phyloP scores from a whole-genome alignment of 2,329 filamentous ascomycete genomes.

The Tolypocladium paradoxum region DNA sequence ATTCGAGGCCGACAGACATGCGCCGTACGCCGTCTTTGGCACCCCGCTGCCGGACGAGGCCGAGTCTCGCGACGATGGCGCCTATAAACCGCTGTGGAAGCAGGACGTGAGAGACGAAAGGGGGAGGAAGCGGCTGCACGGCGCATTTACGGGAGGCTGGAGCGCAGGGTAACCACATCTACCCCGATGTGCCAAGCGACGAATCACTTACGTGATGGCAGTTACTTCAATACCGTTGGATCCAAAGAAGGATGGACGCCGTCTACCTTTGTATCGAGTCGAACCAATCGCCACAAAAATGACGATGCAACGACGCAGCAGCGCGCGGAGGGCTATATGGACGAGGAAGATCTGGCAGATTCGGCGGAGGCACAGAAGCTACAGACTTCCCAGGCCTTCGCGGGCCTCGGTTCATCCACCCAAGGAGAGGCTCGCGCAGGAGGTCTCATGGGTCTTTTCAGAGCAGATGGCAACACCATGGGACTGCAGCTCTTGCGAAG shows the following conservation, averaged over 20 bases:
- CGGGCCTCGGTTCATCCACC: conserved; percentile 60
- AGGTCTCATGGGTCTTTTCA: conserved; percentile 60
- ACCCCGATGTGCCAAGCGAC: background rate
- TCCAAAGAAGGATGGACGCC: conserved; percentile 98
- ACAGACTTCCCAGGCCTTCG: conserved; percentile 62
- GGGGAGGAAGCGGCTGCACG: conserved; percentile 82
- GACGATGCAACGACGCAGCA: conserved; percentile 45
- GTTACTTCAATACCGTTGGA: conserved; percentile 95
- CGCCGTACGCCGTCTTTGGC: conserved; percentile 71
- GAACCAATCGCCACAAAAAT: conserved; percentile 65
- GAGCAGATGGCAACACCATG: conserved; percentile 68
- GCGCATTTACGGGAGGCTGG: conserved; percentile 92
- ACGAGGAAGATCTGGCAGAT: conserved; percentile 88
- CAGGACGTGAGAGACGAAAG: conserved; percentile 93
- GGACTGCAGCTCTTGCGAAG: conserved; percentile 73
- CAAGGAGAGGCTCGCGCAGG: conserved; percentile 40
- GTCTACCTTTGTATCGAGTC: conserved; percentile 82
- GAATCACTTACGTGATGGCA: conserved; percentile 19
- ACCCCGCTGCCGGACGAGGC: conserved; percentile 76
- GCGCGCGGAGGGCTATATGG: conserved; percentile 86
- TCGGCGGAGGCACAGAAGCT: conserved; percentile 67
- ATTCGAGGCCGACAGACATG: conserved; percentile 66
- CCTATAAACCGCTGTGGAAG: conserved; percentile 93
- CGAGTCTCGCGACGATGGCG: conserved; percentile 75
- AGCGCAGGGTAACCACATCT: conserved; percentile 68